Percentiles rank a stretch among this genome's conserved stretches.
phyloP scores from a whole-genome alignment of 2,329 filamentous ascomycete species.

The Aureobasidium namibiae region DNA sequence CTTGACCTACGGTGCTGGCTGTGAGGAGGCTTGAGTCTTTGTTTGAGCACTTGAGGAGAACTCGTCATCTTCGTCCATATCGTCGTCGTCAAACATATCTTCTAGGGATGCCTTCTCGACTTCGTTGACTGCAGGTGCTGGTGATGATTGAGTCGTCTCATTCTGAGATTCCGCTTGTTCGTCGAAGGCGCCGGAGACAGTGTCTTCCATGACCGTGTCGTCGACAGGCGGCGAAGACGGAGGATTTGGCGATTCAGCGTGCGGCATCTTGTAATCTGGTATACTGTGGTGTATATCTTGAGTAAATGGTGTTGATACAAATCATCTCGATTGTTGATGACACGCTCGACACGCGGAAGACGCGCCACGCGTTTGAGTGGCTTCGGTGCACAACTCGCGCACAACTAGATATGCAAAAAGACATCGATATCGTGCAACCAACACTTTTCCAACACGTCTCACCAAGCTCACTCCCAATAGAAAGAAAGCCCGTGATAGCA shows the following conservation, averaged over 20 bases:
- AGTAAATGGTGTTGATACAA: not conserved
- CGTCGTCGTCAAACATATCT: conserved; percentile 52
- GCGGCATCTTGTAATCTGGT: conserved; percentile 31
- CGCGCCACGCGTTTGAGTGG: conserved; percentile 10
- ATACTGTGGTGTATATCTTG: not conserved
- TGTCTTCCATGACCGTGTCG: conserved; percentile 28
- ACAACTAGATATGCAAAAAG: not conserved
- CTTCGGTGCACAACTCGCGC: not conserved
- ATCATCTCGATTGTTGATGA: conserved; percentile 1
- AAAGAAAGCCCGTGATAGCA: too few species aligned
- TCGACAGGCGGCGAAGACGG: conserved; percentile 25
- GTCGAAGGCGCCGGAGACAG: conserved; percentile 14
- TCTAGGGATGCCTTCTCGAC: conserved; percentile 40
- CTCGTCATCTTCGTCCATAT: conserved; percentile 48
- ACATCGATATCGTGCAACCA: not conserved
- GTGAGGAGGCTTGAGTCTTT: conserved; percentile 35
- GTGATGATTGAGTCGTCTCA: conserved; percentile 16
- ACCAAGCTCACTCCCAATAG: too few species aligned
- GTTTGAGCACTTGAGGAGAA: conserved; percentile 47
- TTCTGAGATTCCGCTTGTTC: conserved; percentile 14
- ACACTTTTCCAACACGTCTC: not conserved
- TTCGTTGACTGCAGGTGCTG: conserved; percentile 14
- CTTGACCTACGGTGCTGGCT: conserved; percentile 31
- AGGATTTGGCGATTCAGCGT: conserved; percentile 32
- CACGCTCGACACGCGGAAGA: not conserved